A percentile compares a stretch with the other conserved stretches of the same genome.
Conservation (phyloP, 2,329 filamentous ascomycete genomes). For the Talaromyces sp. region DNA sequence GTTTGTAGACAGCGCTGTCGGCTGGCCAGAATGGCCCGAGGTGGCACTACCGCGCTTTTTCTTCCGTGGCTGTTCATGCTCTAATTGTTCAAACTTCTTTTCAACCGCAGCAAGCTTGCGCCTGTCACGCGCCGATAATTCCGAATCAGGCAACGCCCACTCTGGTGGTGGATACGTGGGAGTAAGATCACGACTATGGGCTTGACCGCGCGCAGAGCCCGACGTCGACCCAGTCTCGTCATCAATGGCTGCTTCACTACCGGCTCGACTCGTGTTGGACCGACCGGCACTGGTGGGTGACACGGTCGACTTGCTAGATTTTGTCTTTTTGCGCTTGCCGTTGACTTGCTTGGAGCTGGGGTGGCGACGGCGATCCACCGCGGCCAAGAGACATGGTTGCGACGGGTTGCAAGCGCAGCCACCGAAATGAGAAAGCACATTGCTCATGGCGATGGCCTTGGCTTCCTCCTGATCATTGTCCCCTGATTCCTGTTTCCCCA, state of each 20-base stretch:
- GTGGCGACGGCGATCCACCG: conserved; percentile 38
- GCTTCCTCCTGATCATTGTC: conserved; percentile 35
- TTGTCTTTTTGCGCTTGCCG: conserved; percentile 45
- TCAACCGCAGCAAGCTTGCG: conserved; percentile 60
- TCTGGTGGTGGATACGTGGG: conserved; percentile 50
- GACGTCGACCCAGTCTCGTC: conserved; percentile 56
- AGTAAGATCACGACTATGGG: conserved; percentile 57
- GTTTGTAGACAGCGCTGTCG: conserved; percentile 18
- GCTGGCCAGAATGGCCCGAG: conserved; percentile 48
- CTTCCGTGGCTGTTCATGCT: conserved; percentile 53
- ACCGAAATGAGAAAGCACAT: conserved; percentile 44
- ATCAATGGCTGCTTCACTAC: conserved; percentile 50
- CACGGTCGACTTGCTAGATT: conserved; percentile 36
- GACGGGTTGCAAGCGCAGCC: conserved; percentile 42
- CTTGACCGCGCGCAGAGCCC: conserved; percentile 51
- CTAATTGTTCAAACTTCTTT: conserved; percentile 57
- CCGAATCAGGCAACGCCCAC: conserved; percentile 39
- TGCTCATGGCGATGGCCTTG: conserved; percentile 41
- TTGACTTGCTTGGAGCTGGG: conserved; percentile 37
- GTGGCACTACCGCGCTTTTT: conserved; percentile 54
- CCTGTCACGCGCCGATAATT: conserved; percentile 57
- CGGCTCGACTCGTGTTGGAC: conserved; percentile 53
- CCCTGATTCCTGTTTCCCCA: conserved; percentile 36
- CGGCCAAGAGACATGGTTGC: conserved; percentile 35
- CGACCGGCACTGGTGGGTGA: conserved; percentile 51